phyloP scores from a whole-genome alignment of 2,329 filamentous ascomycete species.

The Talaromyces sp. region DNA sequence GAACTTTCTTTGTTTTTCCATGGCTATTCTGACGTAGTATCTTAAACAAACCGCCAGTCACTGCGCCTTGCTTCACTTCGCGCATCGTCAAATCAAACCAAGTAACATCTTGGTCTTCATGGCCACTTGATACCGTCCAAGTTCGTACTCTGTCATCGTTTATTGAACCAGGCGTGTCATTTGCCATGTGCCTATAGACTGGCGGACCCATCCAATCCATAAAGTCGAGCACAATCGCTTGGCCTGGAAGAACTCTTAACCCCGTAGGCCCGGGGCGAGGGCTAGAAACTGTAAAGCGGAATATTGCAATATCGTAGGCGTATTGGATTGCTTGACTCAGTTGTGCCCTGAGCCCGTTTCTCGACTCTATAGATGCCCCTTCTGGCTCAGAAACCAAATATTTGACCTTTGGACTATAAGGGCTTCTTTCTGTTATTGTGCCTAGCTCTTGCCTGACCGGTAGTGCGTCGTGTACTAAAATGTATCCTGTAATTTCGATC shows the following conservation, averaged over 20 bases:
- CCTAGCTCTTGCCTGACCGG: slow-evolving; percentile 17
- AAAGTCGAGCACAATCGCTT: slow-evolving; percentile 19
- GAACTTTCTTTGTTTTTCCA: not conserved
- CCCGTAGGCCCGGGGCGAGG: not conserved
- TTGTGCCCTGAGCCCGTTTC: not conserved
- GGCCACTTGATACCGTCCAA: slow-evolving; percentile 20
- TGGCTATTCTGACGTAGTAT: not conserved
- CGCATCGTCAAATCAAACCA: slow-evolving; percentile 20
- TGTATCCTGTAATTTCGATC: slow-evolving; percentile 15
- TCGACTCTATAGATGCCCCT: not conserved
- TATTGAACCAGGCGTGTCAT: slow-evolving; percentile 11
- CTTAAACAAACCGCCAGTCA: slow-evolving; percentile 18
- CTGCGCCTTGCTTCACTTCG: slow-evolving; percentile 15
- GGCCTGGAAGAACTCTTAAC: slow-evolving; percentile 15
- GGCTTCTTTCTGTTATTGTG: slow-evolving; percentile 17
- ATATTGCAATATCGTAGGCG: not conserved
- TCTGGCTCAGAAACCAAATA: slow-evolving; percentile 14
- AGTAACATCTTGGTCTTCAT: slow-evolving; percentile 8
- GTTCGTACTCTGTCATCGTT: slow-evolving; percentile 20
- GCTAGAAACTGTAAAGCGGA: not conserved
- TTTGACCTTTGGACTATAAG: slow-evolving; percentile 19
- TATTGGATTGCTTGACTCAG: not conserved
- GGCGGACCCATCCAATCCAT: slow-evolving; percentile 21
- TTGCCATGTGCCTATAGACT: slow-evolving; percentile 18
- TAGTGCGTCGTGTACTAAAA: slow-evolving; percentile 14